phyloP scores from a whole-genome alignment of 208 protist genomes.

The Acanthamoeba divionensis region DNA sequence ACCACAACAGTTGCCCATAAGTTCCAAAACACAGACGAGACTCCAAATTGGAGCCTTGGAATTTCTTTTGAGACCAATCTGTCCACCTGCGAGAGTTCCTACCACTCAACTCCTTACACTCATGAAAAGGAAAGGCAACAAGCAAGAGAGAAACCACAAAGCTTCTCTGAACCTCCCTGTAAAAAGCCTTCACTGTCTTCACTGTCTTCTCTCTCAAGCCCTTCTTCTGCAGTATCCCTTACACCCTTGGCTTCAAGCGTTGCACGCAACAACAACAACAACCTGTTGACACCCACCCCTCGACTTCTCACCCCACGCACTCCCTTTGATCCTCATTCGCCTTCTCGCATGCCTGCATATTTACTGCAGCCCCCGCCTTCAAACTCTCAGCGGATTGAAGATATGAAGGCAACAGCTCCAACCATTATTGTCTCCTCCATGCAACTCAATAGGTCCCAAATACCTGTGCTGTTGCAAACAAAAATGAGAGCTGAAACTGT shows the following conservation, averaged over 20 bases:
- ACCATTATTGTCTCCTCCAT: conserved; percentile 22
- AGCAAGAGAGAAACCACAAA: not conserved
- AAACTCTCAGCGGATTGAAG: not conserved
- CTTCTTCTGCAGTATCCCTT: not conserved
- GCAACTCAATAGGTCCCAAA: conserved; percentile 27
- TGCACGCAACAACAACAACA: not conserved
- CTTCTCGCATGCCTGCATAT: not conserved
- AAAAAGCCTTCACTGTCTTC: conserved; percentile 16
- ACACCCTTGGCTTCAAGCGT: not conserved
- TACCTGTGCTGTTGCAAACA: not conserved
- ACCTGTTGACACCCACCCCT: too few species aligned
- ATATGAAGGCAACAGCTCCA: not conserved
- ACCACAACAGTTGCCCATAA: too few species aligned
- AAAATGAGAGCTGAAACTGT: not conserved
- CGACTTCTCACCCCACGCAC: too few species aligned
- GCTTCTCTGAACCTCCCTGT: not conserved
- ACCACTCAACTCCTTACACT: not conserved
- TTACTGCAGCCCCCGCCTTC: not conserved
- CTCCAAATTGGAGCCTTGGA: not conserved
- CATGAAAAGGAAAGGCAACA: not conserved
- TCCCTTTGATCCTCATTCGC: not conserved
- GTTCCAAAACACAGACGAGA: too few species aligned
- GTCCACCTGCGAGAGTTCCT: not conserved
- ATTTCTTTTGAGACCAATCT: not conserved
- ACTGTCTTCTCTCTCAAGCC: not conserved